Evolutionary conservation across 2,329 filamentous ascomycete species (phyloP).

Genomic region (Madurella mycetomatis): DNA sequence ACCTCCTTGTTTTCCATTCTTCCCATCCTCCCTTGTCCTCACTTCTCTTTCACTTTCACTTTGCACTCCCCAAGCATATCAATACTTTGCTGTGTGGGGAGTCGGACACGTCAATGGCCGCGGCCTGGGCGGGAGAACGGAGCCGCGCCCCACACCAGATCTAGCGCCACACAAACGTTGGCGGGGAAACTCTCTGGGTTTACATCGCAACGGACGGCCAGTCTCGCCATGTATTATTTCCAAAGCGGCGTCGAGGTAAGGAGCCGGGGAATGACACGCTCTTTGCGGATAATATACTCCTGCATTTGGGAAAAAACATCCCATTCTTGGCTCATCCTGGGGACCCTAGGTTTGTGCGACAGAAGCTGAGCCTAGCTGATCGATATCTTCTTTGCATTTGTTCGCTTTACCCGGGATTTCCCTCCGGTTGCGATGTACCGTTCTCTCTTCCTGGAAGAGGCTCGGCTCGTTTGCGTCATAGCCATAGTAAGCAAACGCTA

Average conservation of each 20-base stretch:
- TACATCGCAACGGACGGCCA: not conserved
- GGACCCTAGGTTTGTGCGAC: constrained; percentile 1
- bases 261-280: not conserved
- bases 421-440: too few relatives aligned
- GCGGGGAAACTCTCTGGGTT: not conserved
- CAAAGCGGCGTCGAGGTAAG: not conserved
- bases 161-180: not conserved
- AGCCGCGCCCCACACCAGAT: not conserved
- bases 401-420: not conserved
- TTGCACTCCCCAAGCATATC: too few relatives aligned
- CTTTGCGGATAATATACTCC: not conserved
- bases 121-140: not conserved
- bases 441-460: too few relatives aligned
- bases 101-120: too few relatives aligned
- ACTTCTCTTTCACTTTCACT: too few relatives aligned
- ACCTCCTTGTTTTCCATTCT: too few relatives aligned
- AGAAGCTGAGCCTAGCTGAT: not conserved
- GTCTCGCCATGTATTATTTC: not conserved
- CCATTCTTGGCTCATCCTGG: not conserved
- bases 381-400: constrained; percentile 1
- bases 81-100: too few relatives aligned
- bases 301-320: not conserved
- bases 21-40: too few relatives aligned
- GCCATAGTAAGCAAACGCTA: too few relatives aligned
- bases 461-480: too few relatives aligned